Evolutionary conservation across 345 rosid species (phyloP).

Genomic region (Adansonia digitata): DNA sequence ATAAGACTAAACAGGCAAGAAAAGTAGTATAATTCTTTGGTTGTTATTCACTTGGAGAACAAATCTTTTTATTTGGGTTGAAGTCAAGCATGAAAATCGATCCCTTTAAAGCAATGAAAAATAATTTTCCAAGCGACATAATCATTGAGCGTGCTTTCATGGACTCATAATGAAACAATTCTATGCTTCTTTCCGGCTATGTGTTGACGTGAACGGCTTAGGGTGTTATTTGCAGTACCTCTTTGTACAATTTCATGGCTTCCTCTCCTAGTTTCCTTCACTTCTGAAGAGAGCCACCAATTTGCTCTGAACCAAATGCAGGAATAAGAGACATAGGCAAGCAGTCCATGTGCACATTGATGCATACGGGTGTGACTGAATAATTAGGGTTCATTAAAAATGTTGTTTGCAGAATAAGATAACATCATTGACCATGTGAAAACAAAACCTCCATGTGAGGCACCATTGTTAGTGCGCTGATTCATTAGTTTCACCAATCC

Average conservation of each 20-base stretch:
- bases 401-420: constrained; percentile 26
- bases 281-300: constrained; percentile 16
- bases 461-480: constrained; percentile 16
- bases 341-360: constrained; percentile 19
- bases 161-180: neutral
- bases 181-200: constrained; percentile 12
- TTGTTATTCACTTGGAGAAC: constrained; percentile 21
- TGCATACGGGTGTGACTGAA: constrained; percentile 17
- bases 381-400: constrained; percentile 28
- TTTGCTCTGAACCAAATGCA: constrained; percentile 1
- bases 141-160: too few species aligned
- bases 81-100: constrained; percentile 31
- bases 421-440: constrained; percentile 28
- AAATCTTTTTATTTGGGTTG: constrained; percentile 31
- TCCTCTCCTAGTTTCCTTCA: neutral
- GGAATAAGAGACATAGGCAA: constrained; percentile 10
- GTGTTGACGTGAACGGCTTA: constrained; percentile 18
- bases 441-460: constrained; percentile 24
- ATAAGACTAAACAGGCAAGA: constrained; percentile 20
- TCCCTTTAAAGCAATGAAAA: constrained; percentile 39
- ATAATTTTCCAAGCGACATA: constrained; percentile 28
- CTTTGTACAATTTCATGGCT: neutral
- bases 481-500: constrained; percentile 19
- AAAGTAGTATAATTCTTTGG: constrained; percentile 20
- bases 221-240: constrained; percentile 1